Base-by-base conservation (phyloP, 2,329 filamentous ascomycete species). In the Alternaria arborescens region DNA sequence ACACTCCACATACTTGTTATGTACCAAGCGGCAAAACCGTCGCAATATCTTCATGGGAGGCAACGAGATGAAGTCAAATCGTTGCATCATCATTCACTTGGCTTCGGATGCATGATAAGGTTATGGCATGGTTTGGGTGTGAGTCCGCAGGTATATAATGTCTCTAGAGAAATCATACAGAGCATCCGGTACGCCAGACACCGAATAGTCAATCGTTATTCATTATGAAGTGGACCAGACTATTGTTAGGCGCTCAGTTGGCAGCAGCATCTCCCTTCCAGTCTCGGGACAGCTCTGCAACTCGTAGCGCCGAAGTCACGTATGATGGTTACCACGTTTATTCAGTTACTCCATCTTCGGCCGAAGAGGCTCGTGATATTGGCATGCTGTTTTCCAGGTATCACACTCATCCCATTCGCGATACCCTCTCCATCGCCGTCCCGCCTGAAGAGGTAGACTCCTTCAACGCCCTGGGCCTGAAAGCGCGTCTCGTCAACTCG, bases 401-500 rank as follows among this genome's bases (percentile, higher is more conserved):
- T 36, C 54, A 71, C 34, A 71, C 68, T 16, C 69, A 71, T 54
- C 60, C 65, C 7, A 60, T 68, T 18, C 68, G 68, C 36, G 53
- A 71, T 26, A 61, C 61, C 8, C 48, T 71, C 11, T 71, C 68
- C 10, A 59, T 84, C 44, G 78, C 78, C 11, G 71, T 84, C 41
- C 72, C 81, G 12, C 77, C 79, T 18, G 70, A 77, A 4, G 75
- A 81, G 32, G 55, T 82, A 11, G 58, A 67, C 0, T 70, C 72
- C 4, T 83, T 83, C 58, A 61, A 80, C 50, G 67, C 71, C 8
- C 66, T 79, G 8, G 74, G 71, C 3, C 68, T 82, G 43, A 70
- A 76, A n/a, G 66, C 66, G 6, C 72, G 77, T 41, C 66, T 80
- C 12, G 78, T 84, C 73, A 81, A 83, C 60, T 73, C 78, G 14